Percentiles rank a stretch among this genome's conserved stretches.
phyloP scores from a whole-genome alignment of 169 alveolate genomes.

The Eimeria brunetti region DNA sequence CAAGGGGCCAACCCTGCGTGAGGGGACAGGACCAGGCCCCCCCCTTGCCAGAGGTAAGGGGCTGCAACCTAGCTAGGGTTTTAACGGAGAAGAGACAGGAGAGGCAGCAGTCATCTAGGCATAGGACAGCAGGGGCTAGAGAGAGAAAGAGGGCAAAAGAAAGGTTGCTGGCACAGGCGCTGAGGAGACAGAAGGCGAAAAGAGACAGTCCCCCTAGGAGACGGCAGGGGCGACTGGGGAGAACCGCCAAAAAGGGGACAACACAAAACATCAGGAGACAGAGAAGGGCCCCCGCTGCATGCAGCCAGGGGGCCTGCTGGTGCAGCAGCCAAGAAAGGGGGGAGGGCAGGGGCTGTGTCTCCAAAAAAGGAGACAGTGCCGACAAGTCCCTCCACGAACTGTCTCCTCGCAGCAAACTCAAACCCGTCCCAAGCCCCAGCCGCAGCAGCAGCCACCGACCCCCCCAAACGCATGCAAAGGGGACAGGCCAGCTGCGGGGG shows the following conservation, averaged over 20 bases:
- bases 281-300: slow-evolving; percentile 43
- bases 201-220: slow-evolving; percentile 65
- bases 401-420: slow-evolving; percentile 72
- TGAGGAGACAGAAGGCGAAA: slow-evolving; percentile 11
- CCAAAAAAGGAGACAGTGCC: slow-evolving; percentile 46
- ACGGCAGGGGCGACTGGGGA: slow-evolving; percentile 78
- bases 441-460: slow-evolving; percentile 81
- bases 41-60: not conserved
- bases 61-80: slow-evolving; percentile 6
- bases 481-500: slow-evolving; percentile 78
- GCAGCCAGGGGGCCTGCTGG: slow-evolving; percentile 59
- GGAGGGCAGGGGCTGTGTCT: slow-evolving; percentile 81
- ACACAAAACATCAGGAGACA: slow-evolving; percentile 72
- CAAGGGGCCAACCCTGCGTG: slow-evolving; percentile 72
- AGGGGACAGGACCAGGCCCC: slow-evolving; percentile 66
- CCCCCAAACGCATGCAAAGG: slow-evolving; percentile 67
- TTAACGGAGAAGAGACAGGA: slow-evolving; percentile 72
- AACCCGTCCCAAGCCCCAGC: slow-evolving; percentile 80
- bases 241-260: slow-evolving; percentile 15
- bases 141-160: slow-evolving; percentile 73
- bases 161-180: slow-evolving; percentile 51
- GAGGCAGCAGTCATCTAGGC: slow-evolving; percentile 78
- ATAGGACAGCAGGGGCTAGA: slow-evolving; percentile 73
- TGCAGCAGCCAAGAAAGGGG: slow-evolving; percentile 78
- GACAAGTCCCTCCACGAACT: slow-evolving; percentile 61